Percentiles rank a stretch among this genome's conserved stretches.
Evolutionary conservation across 768 basidiomycete species (phyloP).

Genomic region (Xerocomus spinulosus): DNA sequence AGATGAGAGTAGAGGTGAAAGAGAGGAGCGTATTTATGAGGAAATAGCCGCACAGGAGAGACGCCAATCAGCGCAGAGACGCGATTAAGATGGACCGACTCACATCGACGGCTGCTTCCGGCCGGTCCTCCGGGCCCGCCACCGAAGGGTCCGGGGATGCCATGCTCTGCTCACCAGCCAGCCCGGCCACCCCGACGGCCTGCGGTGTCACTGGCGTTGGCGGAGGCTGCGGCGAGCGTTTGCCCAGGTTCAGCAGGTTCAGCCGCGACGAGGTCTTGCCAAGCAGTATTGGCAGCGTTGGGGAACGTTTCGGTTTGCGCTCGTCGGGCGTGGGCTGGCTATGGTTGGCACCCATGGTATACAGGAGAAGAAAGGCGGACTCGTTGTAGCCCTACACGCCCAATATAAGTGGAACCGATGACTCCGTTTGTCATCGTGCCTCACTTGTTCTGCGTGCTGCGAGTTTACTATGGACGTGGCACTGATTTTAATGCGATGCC

Average conservation of each 20-base stretch:
- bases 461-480: conserved; percentile 14
- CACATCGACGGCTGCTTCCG: conserved; percentile 24
- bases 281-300: conserved; percentile 21
- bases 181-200: conserved; percentile 7
- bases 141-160: conserved; percentile 24
- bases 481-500: conserved; percentile 16
- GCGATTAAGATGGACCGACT: conserved; percentile 2
- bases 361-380: background rate
- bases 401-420: conserved; percentile 16
- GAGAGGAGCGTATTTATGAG: conserved; percentile 13
- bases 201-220: conserved; percentile 25
- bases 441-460: conserved; percentile 29
- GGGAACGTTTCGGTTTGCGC: conserved; percentile 22
- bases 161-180: conserved; percentile 10
- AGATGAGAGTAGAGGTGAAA: conserved; percentile 5
- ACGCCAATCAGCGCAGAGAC: conserved; percentile 8
- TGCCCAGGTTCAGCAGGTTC: conserved; percentile 25
- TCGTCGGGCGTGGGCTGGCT: conserved; percentile 24
- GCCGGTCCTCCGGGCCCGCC: conserved; percentile 21
- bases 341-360: conserved; percentile 25
- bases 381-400: conserved; percentile 13
- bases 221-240: conserved; percentile 28
- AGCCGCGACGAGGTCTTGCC: conserved; percentile 28
- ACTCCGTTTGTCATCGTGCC: conserved; percentile 19
- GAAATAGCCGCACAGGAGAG: conserved; percentile 3